Evolutionary conservation across 768 basidiomycete species (phyloP), one percentile per base, ranked within the genome.

Genomic region (Gymnopilus junonius): DNA sequence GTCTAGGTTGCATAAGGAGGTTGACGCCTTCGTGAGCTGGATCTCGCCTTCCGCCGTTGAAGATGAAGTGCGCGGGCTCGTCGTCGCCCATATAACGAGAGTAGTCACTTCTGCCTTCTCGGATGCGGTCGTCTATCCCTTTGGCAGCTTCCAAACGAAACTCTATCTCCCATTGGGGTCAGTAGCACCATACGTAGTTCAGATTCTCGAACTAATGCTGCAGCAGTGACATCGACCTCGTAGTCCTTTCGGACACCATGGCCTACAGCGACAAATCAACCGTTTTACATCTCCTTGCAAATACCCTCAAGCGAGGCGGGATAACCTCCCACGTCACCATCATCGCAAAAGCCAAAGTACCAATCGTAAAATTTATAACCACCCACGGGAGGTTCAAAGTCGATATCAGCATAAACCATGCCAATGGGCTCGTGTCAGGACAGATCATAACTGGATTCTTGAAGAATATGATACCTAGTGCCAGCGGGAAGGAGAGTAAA

Each of bases 291-390:
- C 83, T 87, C 3, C 84, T 99, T 34, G 93, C 95, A 10, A 87
- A 87, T 70, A 84, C 90, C 34, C 79, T 99, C 62, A 90, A 91
- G 70, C 85, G 85, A 34, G 83, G 87, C 1, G 80, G 85, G 8
- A 89, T 99, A 62, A 93, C 95, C 1, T 72, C 75, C 3, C 81
- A 88, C 45, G 92, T 98, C 39, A 90, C 90, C 29, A 88, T 98
- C 74, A 95, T 99, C 66, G 89, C 90, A 29, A 94, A 90, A 80
- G 96, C 97, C 57, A 93, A 90, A 77, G 96, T 99, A 7, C 97
- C 97, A 31, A 98, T 99, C 73, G 84, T 99, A 76, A 99, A 99
- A 78, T 97, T 99, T 73, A 79, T 92, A 59, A 94, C 96, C 2
- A 83, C 80, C 8, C 85, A 89, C 64, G 95, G 93, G 21, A 85